These are phyloP conservation scores for Lichtheimia hyalospora DNA, from an alignment of 371 early-diverging fungal species.

Conservation along the genomic window DNA sequence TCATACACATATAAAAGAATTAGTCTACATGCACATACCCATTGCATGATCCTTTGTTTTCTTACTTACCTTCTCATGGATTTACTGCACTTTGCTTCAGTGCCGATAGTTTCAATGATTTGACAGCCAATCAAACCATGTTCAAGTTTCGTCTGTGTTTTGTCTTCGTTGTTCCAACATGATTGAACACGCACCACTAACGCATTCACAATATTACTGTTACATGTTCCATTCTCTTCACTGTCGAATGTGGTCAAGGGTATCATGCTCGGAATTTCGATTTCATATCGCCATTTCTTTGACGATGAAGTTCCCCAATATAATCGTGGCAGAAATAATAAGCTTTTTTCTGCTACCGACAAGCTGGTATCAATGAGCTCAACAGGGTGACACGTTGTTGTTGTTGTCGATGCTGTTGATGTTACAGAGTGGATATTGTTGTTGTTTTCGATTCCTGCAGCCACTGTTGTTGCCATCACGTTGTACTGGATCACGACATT, in stretches of 20 bases:
- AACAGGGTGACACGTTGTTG: not conserved
- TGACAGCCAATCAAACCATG: not conserved
- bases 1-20: not conserved
- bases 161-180: too few relatives aligned
- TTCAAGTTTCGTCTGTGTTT: slow-evolving; percentile 1
- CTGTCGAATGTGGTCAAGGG: not conserved
- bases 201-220: not conserved
- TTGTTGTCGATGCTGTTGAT: not conserved
- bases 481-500: not conserved
- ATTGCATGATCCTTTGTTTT: too few relatives aligned
- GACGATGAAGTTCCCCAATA: not conserved
- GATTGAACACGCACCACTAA: too few relatives aligned
- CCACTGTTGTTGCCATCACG: too few relatives aligned
- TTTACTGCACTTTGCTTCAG: not conserved
- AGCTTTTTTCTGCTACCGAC: too few relatives aligned
- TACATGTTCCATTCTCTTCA: not conserved
- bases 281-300: not conserved
- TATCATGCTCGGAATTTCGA: not conserved
- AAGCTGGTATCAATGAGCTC: too few relatives aligned
- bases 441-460: too few relatives aligned
- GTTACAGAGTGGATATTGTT: not conserved
- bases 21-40: not conserved
- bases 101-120: not conserved
- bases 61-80: too few relatives aligned
- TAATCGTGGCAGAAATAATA: too few relatives aligned